phyloP scores from a whole-genome alignment of 2,329 filamentous ascomycete species.

The Alternaria tenuissima region DNA sequence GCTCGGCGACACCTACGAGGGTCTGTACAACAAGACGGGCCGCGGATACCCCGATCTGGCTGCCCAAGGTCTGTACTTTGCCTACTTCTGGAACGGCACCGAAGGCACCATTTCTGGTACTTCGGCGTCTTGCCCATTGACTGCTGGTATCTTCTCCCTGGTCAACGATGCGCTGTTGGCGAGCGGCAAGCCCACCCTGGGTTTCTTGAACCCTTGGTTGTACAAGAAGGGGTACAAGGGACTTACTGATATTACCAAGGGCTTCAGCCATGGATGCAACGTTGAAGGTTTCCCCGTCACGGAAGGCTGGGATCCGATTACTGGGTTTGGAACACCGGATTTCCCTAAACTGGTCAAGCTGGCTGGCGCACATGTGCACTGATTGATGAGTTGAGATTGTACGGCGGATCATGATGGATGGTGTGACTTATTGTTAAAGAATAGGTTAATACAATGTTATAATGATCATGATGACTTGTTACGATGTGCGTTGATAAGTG shows the following conservation, averaged over 20 bases:
- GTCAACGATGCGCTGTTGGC: constrained; percentile 68
- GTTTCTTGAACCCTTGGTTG: constrained; percentile 69
- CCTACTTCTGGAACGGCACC: constrained; percentile 53
- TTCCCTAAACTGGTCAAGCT: constrained; percentile 41
- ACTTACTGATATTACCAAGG: constrained; percentile 59
- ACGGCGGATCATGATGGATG: neutral
- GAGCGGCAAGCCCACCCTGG: constrained; percentile 59
- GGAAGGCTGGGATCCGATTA: constrained; percentile 50
- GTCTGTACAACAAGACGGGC: constrained; percentile 62
- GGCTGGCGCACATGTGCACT: constrained; percentile 27
- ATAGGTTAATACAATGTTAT: neutral
- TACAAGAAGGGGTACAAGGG: constrained; percentile 60
- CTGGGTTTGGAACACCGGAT: constrained; percentile 47
- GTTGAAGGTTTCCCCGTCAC: constrained; percentile 47
- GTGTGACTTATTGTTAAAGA: neutral
- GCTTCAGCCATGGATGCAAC: constrained; percentile 51
- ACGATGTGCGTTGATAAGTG: neutral
- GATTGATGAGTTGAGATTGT: neutral
- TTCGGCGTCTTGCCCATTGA: constrained; percentile 65
- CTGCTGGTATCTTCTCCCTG: constrained; percentile 66
- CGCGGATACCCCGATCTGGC: constrained; percentile 71
- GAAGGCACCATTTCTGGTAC: constrained; percentile 59
- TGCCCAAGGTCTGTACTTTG: constrained; percentile 63
- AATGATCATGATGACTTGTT: neutral
- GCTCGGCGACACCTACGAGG: constrained; percentile 54